phyloP scores from a whole-genome alignment of 2,329 filamentous ascomycete species.

The Fusarium hainanense region DNA sequence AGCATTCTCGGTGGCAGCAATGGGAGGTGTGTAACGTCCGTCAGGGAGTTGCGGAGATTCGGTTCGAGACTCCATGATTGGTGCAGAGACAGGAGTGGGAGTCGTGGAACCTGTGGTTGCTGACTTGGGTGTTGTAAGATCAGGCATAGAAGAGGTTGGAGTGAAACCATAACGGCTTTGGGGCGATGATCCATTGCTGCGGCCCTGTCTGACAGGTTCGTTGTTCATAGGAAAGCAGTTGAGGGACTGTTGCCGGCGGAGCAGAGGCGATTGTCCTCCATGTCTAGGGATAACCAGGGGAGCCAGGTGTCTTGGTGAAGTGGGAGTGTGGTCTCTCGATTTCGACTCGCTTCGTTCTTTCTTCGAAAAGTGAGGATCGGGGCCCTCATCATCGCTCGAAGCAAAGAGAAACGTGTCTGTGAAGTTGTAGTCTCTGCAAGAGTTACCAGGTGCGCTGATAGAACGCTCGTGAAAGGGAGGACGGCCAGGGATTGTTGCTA shows the following conservation, averaged over 20 bases:
- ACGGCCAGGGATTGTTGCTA: conserved; percentile 75
- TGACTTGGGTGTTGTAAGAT: conserved; percentile 58
- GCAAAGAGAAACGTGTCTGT: conserved; percentile 43
- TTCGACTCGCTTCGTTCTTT: conserved; percentile 35
- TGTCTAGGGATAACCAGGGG: conserved; percentile 66
- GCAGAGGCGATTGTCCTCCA: conserved; percentile 31
- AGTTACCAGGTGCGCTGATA: conserved; percentile 68
- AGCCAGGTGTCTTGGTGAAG: conserved; percentile 64
- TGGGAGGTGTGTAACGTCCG: conserved; percentile 46
- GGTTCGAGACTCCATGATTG: conserved; percentile 54
- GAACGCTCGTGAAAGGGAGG: conserved; percentile 73
- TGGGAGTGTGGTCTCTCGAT: conserved; percentile 42
- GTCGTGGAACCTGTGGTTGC: conserved; percentile 54
- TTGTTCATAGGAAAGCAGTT: conserved; percentile 60
- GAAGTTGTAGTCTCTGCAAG: conserved; percentile 56
- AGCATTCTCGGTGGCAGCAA: conserved; percentile 26
- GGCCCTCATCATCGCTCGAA: conserved; percentile 41
- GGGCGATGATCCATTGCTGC: conserved; percentile 59
- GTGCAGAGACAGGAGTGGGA: conserved; percentile 63
- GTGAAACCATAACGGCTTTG: conserved; percentile 56
- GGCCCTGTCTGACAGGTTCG: conserved; percentile 56
- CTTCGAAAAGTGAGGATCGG: conserved; percentile 38
- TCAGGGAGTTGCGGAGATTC: conserved; percentile 61
- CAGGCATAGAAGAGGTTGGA: conserved; percentile 51
- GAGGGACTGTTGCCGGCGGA: conserved; percentile 54